Conservation (phyloP, 192 early-diverging fungal genomes). For the Thamnidium elegans region DNA sequence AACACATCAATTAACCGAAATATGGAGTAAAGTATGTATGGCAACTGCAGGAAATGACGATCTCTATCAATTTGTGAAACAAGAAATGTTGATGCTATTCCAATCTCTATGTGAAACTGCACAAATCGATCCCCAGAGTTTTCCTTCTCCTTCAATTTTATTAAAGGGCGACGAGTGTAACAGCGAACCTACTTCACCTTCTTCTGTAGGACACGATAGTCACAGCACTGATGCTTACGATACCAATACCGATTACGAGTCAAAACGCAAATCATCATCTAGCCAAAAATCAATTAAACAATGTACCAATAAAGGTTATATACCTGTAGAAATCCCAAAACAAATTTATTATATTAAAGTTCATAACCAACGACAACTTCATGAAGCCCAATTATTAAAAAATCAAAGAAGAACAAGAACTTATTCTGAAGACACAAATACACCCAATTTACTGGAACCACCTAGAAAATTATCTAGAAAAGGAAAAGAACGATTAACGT, state of each 20-base stretch:
- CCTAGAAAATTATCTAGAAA: neutral
- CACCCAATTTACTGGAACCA: too few relatives aligned
- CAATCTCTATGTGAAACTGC: slow-evolving; percentile 15
- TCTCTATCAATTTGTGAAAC: slow-evolving; percentile 23
- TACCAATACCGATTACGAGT: neutral
- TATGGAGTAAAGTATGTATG: slow-evolving; percentile 47
- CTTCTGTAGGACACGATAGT: neutral
- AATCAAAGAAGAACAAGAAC: slow-evolving; percentile 6
- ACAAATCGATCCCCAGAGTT: slow-evolving; percentile 1
- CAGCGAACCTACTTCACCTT: neutral
- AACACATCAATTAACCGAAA: slow-evolving; percentile 40
- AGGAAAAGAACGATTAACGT: neutral
- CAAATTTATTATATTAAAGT: slow-evolving; percentile 24
- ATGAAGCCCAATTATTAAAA: slow-evolving; percentile 4
- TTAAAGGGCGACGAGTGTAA: neutral
- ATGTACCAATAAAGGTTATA: slow-evolving; percentile 18
- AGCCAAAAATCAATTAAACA: slow-evolving; percentile 1
- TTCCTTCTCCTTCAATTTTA: neutral
- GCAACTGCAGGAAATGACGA: slow-evolving; percentile 34
- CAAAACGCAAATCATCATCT: neutral
- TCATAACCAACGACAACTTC: slow-evolving; percentile 15
- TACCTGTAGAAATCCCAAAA: slow-evolving; percentile 11
- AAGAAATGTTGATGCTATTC: slow-evolving; percentile 1
- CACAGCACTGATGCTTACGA: neutral
- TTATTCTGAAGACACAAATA: slow-evolving; percentile 4